phyloP scores from a whole-genome alignment of 352 stramenopile genomes.

The Globisporangium emineosum region DNA sequence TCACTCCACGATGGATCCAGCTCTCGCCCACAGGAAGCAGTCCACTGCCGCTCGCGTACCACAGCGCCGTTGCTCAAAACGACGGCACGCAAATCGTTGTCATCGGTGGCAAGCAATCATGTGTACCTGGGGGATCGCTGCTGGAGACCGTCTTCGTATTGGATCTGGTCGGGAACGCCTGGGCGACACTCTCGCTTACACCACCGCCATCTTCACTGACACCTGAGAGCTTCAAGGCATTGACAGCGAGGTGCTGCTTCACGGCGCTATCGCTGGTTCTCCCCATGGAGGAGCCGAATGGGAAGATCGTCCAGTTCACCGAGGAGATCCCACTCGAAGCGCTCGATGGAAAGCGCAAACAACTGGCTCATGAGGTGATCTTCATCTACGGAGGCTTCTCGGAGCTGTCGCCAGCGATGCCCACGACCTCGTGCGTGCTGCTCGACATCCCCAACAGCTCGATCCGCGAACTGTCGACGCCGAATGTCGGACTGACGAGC shows the following conservation, averaged over 20 bases:
- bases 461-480: constrained; percentile 28
- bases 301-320: constrained; percentile 17
- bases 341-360: constrained; percentile 7
- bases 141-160: constrained; percentile 41
- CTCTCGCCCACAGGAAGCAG: constrained; percentile 44
- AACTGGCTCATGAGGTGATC: constrained; percentile 21
- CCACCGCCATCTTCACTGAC: neutral
- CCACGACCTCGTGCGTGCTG: constrained; percentile 32
- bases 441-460: constrained; percentile 31
- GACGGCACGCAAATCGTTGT: constrained; percentile 42
- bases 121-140: constrained; percentile 18
- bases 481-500: constrained; percentile 34
- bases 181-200: constrained; percentile 27
- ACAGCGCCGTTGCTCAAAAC: constrained; percentile 34
- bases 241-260: constrained; percentile 35
- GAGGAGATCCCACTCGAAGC: constrained; percentile 20
- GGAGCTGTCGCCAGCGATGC: constrained; percentile 22
- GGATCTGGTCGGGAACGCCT: constrained; percentile 45
- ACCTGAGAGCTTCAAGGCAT: constrained; percentile 3
- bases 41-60: constrained; percentile 48
- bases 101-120: constrained; percentile 34
- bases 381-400: constrained; percentile 61
- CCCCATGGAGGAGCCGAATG: constrained; percentile 25
- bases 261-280: constrained; percentile 30
- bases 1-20: constrained; percentile 29